Evolutionary conservation across 495 filamentous ascomycete species (phyloP).

Genomic region (Trichoderma gamsii): DNA sequence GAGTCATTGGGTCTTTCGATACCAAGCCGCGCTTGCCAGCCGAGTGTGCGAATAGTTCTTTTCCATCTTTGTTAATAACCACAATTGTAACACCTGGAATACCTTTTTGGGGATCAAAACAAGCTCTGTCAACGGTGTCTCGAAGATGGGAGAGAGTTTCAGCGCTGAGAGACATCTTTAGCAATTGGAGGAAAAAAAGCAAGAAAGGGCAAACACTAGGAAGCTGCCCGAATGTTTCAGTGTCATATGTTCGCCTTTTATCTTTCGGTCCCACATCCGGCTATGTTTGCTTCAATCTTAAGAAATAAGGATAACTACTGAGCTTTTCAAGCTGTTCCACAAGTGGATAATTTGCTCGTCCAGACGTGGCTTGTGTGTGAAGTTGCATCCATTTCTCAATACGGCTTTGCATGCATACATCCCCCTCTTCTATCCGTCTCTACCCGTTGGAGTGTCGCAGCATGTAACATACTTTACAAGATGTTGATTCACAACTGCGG

Average conservation of each 20-base stretch:
- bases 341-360: not conserved
- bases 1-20: constrained; percentile 37
- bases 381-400: not conserved
- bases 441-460: not conserved
- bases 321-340: no score
- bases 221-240: not conserved
- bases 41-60: constrained; percentile 42
- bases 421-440: not conserved
- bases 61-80: constrained; percentile 43
- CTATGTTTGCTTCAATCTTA: no score
- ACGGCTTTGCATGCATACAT: not conserved
- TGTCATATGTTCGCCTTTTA: no score
- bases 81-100: constrained; percentile 45
- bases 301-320: no score
- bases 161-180: constrained; percentile 18
- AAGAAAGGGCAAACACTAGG: not conserved
- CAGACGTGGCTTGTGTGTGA: not conserved
- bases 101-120: constrained; percentile 31
- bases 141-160: constrained; percentile 22
- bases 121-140: constrained; percentile 31
- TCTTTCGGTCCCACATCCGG: no score
- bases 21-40: constrained; percentile 38
- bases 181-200: not conserved
- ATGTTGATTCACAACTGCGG: not conserved
- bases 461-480: not conserved